Conservation (phyloP, 306 rosid genomes). For the Argentina anserina region DNA sequence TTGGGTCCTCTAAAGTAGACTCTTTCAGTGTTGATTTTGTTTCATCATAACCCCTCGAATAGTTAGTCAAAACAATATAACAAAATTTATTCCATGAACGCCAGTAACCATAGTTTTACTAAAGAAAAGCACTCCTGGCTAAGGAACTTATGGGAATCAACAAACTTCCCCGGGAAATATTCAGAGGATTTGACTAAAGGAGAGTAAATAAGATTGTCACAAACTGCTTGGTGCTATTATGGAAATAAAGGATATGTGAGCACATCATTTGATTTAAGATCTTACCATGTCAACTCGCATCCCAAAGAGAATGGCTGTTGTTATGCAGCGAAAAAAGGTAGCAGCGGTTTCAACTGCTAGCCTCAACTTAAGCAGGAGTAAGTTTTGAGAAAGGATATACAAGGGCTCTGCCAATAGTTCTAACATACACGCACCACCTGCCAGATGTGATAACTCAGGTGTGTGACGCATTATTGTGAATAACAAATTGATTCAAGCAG, state of each 20-base stretch:
- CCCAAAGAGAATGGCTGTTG: slow-evolving; percentile 64
- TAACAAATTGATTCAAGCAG: neutral
- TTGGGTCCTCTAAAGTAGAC: neutral
- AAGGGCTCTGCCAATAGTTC: slow-evolving; percentile 94
- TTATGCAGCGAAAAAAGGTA: slow-evolving; percentile 75
- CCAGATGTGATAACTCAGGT: slow-evolving; percentile 25
- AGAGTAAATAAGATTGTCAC: neutral
- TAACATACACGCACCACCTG: slow-evolving; percentile 85
- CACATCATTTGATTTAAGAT: slow-evolving; percentile 14
- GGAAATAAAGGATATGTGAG: neutral
- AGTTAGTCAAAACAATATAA: neutral
- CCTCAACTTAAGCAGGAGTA: slow-evolving; percentile 74
- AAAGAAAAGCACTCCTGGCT: neutral
- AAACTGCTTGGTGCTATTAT: neutral
- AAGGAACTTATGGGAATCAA: neutral
- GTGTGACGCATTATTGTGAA: slow-evolving; percentile 7
- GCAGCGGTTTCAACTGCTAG: slow-evolving; percentile 79
- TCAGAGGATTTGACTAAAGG: neutral
- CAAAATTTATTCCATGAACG: neutral
- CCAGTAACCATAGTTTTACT: neutral
- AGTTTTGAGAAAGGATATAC: slow-evolving; percentile 83
- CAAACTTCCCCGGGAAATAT: neutral
- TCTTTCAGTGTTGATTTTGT: neutral
- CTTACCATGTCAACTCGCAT: slow-evolving; percentile 65
- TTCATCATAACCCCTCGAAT: neutral